A percentile compares a stretch with the other conserved stretches of the same genome.
These are phyloP conservation scores for Mycena metata DNA, from an alignment of 768 basidiomycete species.

Conservation along the genomic window DNA sequence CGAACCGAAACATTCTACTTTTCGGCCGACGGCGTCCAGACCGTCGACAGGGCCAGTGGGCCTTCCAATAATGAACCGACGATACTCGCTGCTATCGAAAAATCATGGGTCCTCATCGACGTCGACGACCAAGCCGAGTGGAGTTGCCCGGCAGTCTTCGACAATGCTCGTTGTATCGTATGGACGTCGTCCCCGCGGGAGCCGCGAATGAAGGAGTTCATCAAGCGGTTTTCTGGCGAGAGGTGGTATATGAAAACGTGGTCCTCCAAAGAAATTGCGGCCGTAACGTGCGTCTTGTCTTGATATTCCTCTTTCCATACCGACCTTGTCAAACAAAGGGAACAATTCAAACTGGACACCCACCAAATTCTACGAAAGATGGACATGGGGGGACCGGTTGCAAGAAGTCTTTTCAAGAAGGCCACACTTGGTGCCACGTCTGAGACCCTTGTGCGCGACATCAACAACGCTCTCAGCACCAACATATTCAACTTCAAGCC, in stretches of 20 bases:
- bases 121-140: constrained; percentile 18
- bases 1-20: constrained; percentile 10
- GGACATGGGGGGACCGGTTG: constrained; percentile 13
- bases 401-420: constrained; percentile 22
- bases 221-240: constrained; percentile 11
- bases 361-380: constrained; percentile 6
- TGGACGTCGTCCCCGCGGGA: constrained; percentile 20
- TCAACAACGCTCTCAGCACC: not conserved
- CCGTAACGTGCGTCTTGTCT: constrained; percentile 11
- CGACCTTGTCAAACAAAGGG: constrained; percentile 19
- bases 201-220: constrained; percentile 11
- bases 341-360: constrained; percentile 11
- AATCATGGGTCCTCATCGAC: constrained; percentile 32
- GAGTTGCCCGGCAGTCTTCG: constrained; percentile 3
- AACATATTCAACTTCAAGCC: constrained; percentile 24
- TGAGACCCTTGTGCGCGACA: not conserved
- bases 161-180: constrained; percentile 14
- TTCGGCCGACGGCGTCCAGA: constrained; percentile 22
- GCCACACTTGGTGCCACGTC: too few species aligned
- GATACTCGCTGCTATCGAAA: too few species aligned
- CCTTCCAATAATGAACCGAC: too few species aligned
- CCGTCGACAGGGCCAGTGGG: too few species aligned
- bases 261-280: constrained; percentile 23
- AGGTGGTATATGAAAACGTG: constrained; percentile 24
- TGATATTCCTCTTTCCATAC: constrained; percentile 3